Percentiles rank a stretch among this genome's conserved stretches.
These are phyloP conservation scores for Vaccinium macrocarpon DNA, from an alignment of 148 eudicot species.

Conservation along the genomic window DNA sequence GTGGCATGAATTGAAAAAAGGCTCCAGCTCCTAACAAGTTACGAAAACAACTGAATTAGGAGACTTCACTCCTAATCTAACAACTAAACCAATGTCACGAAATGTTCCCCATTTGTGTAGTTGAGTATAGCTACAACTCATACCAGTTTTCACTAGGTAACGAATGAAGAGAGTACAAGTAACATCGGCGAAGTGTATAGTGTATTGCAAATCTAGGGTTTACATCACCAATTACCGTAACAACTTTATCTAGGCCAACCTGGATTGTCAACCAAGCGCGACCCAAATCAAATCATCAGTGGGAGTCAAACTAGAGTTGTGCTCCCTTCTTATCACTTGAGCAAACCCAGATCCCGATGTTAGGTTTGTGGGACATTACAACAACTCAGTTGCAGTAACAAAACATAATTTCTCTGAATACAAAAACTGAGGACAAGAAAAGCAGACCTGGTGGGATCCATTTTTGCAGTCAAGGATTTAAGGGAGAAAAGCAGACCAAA, in stretches of 20 bases:
- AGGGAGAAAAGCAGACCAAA: no score
- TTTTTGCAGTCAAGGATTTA: slow-evolving; percentile 58
- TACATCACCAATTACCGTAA: no score
- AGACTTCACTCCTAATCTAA: not conserved
- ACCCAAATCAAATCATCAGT: no score
- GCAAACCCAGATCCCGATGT: not conserved
- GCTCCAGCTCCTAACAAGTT: not conserved
- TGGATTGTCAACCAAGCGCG: no score
- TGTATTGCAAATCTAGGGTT: no score
- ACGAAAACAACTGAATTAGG: not conserved
- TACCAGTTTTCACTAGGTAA: no score
- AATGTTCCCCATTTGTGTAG: not conserved
- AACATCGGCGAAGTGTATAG: no score
- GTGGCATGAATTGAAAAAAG: not conserved
- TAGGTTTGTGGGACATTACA: not conserved
- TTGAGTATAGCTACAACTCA: no score
- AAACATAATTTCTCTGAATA: not conserved
- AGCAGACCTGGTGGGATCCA: slow-evolving; percentile 58
- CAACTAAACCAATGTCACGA: not conserved
- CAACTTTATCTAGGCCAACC: no score
- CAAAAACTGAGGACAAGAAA: not conserved
- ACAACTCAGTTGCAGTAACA: not conserved
- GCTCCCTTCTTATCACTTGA: not conserved
- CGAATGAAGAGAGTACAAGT: no score
- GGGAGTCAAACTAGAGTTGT: not conserved